Evolutionary conservation across 306 rosid species (phyloP).

Genomic region (Dalbergia cochinchinensis): DNA sequence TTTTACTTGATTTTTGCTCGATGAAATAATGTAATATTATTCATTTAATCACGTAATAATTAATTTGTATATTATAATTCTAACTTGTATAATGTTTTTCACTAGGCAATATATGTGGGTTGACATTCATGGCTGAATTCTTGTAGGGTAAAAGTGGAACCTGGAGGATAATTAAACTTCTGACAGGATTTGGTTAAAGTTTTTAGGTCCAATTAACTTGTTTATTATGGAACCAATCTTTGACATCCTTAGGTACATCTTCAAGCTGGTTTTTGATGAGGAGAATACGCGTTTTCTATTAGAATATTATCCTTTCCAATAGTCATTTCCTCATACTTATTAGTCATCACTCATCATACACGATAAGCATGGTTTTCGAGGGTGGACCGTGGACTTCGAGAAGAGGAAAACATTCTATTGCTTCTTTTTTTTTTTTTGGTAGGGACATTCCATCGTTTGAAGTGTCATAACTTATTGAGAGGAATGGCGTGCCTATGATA

Average conservation of each 20-base stretch:
- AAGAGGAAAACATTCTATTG: no score
- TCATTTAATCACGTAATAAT: no score
- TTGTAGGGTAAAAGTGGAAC: not conserved
- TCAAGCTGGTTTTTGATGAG: not conserved
- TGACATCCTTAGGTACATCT: not conserved
- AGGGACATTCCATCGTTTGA: no score
- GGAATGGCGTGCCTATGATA: no score
- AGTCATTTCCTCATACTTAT: no score
- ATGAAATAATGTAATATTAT: no score
- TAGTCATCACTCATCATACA: not conserved
- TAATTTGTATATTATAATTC: no score
- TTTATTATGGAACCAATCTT: not conserved
- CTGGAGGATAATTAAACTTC: not conserved
- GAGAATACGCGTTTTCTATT: not conserved
- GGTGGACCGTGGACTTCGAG: conserved; percentile 1
- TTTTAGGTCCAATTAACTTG: not conserved
- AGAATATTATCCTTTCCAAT: not conserved
- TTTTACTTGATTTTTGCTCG: no score
- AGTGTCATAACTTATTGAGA: no score
- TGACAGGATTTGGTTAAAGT: not conserved
- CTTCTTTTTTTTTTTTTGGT: no score
- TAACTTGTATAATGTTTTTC: no score
- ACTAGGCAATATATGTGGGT: no score
- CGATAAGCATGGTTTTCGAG: not conserved
- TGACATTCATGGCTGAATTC: not conserved